Conservation (phyloP, 2,329 filamentous ascomycete genomes). For the Fusarium beomiforme region DNA sequence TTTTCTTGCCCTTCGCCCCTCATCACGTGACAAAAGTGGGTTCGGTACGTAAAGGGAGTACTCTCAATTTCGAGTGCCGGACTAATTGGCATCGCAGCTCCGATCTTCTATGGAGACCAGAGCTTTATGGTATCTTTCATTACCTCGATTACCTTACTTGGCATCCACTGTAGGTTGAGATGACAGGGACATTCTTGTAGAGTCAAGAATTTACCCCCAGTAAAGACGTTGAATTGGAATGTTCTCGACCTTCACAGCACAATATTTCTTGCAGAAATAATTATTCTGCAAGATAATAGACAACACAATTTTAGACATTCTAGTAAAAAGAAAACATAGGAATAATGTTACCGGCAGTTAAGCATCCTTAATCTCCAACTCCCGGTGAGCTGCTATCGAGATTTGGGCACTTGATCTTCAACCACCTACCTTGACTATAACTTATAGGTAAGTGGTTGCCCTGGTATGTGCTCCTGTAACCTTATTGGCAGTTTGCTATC, state of each 20-base stretch:
- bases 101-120: background rate
- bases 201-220: background rate
- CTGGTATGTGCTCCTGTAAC: slow-evolving; percentile 31
- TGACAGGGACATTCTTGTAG: background rate
- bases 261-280: background rate
- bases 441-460: background rate
- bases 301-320: background rate
- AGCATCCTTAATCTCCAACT: background rate
- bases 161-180: background rate
- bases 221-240: background rate
- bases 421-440: background rate
- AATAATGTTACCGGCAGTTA: background rate
- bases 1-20: slow-evolving; percentile 48
- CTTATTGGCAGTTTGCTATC: slow-evolving; percentile 24
- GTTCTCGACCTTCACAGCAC: background rate
- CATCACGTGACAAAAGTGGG: slow-evolving; percentile 10
- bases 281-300: background rate
- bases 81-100: slow-evolving; percentile 11
- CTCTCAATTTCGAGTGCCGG: background rate
- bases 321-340: background rate
- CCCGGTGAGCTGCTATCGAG: background rate
- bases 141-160: background rate
- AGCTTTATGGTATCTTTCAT: background rate
- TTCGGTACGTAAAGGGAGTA: too few relatives aligned
- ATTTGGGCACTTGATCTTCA: slow-evolving; percentile 12